phyloP scores from a whole-genome alignment of 2,329 filamentous ascomycete genomes.

The Neurospora sp. region DNA sequence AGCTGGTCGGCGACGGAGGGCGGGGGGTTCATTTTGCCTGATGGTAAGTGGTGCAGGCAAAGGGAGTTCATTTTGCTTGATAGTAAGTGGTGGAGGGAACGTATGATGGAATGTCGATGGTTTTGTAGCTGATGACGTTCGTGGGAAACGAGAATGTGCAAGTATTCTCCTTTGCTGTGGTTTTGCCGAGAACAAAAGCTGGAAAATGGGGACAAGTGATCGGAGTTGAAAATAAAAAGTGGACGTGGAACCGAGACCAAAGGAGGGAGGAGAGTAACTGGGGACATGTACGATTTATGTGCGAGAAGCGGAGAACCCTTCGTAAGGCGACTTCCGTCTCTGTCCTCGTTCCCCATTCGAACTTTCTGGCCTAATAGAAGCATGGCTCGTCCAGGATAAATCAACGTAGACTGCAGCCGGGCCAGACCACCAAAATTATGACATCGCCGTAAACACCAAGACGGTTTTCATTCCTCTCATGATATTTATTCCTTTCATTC shows the following conservation, averaged over 20 bases:
- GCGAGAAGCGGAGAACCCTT: background rate
- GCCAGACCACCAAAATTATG: no score
- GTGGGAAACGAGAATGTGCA: background rate
- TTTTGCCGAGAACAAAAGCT: background rate
- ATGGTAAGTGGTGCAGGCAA: background rate
- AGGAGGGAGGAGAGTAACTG: background rate
- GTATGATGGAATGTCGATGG: background rate
- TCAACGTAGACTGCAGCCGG: no score
- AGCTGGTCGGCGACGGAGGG: background rate
- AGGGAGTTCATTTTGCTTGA: background rate
- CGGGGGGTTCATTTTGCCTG: background rate
- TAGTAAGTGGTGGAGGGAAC: background rate
- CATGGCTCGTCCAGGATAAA: background rate
- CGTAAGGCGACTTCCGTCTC: background rate
- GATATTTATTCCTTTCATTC: no score
- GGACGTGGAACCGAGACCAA: background rate
- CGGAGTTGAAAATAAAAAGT: background rate
- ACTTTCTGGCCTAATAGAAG: background rate
- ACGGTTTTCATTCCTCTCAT: no score
- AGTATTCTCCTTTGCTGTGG: no score
- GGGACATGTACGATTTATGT: background rate
- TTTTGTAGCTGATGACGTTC: background rate
- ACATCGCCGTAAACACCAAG: no score
- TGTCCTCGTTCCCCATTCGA: background rate
- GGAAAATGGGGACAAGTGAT: background rate